Evolutionary conservation across 805 yeast genomes (phyloP), one percentile per base, ranked within the genome.

Genomic region (Kazachstania viticola): DNA sequence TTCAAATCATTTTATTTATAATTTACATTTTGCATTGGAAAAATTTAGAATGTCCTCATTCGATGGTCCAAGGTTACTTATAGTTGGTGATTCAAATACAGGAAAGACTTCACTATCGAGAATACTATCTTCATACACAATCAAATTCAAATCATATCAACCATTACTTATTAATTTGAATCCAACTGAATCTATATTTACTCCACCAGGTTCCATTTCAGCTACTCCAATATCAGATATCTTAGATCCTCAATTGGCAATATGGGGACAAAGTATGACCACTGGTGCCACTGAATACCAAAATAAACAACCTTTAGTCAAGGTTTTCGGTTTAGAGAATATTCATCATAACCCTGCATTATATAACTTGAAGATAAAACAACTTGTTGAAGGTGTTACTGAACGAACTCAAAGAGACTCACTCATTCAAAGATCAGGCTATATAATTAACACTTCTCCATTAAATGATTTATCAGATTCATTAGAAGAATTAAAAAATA

Each of bases 271-370:
- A 29, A 73, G 80, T 16, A 65, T 75, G 38, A 73, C 85, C 1
- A 75, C 82, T 9, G 91, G 93, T 27, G 73, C 82, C 1, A 74
- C 87, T 1, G 61, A 67, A 38, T 74, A 79, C 40, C 87, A 81
- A 51, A 81, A 82, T n/a, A 82, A 83, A 51, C 93, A 83, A 54
- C 96, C 97, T 0, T 53, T 79, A n/a, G 88, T 80, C 7, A 77
- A 79, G 46, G 75, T 69, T 46, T 84, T 65, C 55, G 98, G 97
- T 0, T 65, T 76, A 32, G 81, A 76, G 30, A 56, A 62, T 23
- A 64, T 72, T 9, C 42, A 56, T 1, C 76, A 73, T 9, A 84
- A 84, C 51, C 50, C 35, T 25, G 37, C 37, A 4, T 34, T 67
- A 32, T 84, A 71, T 58, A 64, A 67, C 38, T 58, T 63, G 30